Conservation (phyloP, 495 filamentous ascomycete genomes). For the Staphylotrichum tortipilum region DNA sequence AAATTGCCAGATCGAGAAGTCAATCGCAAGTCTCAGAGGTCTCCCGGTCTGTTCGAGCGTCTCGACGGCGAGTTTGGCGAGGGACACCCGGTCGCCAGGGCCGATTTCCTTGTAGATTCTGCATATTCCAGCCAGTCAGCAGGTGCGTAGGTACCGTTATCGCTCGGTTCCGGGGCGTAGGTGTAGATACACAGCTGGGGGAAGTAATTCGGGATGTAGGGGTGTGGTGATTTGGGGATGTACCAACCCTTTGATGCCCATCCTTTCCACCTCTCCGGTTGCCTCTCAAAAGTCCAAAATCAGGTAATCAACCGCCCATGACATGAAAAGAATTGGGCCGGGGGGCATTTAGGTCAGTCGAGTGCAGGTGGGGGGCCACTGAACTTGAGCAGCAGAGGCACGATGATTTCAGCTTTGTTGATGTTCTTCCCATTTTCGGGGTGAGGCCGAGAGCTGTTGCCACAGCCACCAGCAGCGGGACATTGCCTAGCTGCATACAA, state of each 20-base stretch:
- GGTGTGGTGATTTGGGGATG: neutral
- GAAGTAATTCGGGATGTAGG: too few relatives aligned
- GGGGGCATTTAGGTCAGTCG: neutral
- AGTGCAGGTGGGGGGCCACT: too few relatives aligned
- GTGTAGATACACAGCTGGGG: too few relatives aligned
- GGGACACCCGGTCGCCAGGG: constrained; percentile 64
- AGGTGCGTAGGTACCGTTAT: too few relatives aligned
- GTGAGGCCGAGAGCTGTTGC: constrained; percentile 8
- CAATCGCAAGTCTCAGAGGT: constrained; percentile 82
- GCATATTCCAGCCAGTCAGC: too few relatives aligned
- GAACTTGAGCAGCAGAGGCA: too few relatives aligned
- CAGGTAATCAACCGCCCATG: neutral
- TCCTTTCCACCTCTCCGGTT: constrained; percentile 18
- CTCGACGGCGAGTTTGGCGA: constrained; percentile 73
- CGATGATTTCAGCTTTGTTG: constrained; percentile 26
- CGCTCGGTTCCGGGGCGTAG: too few relatives aligned
- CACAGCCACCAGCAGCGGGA: neutral
- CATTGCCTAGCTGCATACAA: neutral
- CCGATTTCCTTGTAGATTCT: constrained; percentile 90
- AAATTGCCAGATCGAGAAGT: constrained; percentile 96
- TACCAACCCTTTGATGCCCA: constrained; percentile 55
- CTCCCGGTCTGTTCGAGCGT: constrained; percentile 60
- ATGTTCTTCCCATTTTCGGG: constrained; percentile 21
- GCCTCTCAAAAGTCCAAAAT: neutral
- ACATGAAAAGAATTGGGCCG: neutral